A percentile compares a stretch with the other conserved stretches of the same genome.
These are phyloP conservation scores for Carnegiea gigantea DNA, from an alignment of 179 eudicot species.

Conservation along the genomic window DNA sequence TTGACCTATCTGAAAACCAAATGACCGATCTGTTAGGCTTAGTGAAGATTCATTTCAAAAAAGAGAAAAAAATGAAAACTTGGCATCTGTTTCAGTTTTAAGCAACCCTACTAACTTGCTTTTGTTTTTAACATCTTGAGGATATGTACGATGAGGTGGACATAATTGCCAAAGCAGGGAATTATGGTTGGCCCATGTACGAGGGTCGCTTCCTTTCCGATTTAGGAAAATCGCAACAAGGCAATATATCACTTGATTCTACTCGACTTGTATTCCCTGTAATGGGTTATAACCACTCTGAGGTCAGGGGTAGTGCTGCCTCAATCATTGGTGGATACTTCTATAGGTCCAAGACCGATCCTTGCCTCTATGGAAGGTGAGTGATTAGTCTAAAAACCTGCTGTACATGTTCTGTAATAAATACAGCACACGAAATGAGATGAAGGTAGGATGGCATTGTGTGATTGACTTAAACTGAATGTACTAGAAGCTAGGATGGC, in stretches of 20 bases:
- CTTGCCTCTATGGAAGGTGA: conserved; percentile 29
- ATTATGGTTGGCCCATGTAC: conserved; percentile 31
- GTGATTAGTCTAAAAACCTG: background rate
- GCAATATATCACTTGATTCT: background rate
- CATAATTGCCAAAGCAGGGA: conserved; percentile 25
- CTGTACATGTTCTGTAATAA: background rate
- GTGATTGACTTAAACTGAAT: too few relatives aligned
- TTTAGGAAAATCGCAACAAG: background rate
- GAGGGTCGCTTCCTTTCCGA: conserved; percentile 25
- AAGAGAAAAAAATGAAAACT: too few relatives aligned
- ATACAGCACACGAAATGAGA: background rate
- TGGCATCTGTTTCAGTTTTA: too few relatives aligned
- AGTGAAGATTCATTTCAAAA: too few relatives aligned
- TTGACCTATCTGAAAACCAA: too few relatives aligned
- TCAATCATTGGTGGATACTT: conserved; percentile 29
- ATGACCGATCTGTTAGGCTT: too few relatives aligned
- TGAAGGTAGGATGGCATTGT: too few relatives aligned
- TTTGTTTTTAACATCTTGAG: background rate
- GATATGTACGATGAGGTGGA: conserved; percentile 27
- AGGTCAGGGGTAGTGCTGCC: conserved; percentile 4
- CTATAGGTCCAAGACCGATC: conserved; percentile 26
- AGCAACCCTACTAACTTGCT: background rate
- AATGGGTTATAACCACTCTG: conserved; percentile 24
- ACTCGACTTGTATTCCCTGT: conserved; percentile 21
- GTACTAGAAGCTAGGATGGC: too few relatives aligned